These are phyloP conservation scores for Licmophora abbreviata DNA, from an alignment of 108 stramenopile species.

Conservation along the genomic window DNA sequence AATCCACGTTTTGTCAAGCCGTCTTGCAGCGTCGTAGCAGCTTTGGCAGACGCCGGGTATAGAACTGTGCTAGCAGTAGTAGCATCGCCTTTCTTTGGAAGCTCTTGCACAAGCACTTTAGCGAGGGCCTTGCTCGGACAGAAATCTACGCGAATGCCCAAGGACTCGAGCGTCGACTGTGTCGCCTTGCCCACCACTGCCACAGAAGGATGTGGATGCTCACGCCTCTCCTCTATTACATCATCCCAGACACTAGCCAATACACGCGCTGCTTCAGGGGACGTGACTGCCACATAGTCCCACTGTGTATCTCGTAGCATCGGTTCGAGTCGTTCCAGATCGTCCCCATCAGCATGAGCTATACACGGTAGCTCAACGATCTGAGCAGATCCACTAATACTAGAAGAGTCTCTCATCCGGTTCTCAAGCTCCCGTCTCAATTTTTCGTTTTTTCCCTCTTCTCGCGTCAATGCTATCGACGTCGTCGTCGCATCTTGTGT, in stretches of 20 bases:
- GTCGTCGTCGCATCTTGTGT: no score
- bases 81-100: constrained; percentile 23
- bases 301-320: constrained; percentile 27
- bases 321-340: constrained; percentile 29
- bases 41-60: constrained; percentile 79
- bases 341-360: constrained; percentile 73
- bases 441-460: constrained; percentile 78
- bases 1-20: constrained; percentile 50
- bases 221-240: constrained; percentile 8
- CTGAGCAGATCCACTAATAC: constrained; percentile 11
- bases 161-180: constrained; percentile 28
- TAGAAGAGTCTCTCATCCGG: constrained; percentile 10
- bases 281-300: constrained; percentile 78
- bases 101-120: constrained; percentile 48
- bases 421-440: constrained; percentile 27
- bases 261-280: constrained; percentile 78
- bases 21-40: constrained; percentile 51
- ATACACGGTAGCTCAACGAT: constrained; percentile 74
- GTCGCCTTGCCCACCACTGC: constrained; percentile 82
- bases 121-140: constrained; percentile 75
- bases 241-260: constrained; percentile 55
- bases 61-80: constrained; percentile 30
- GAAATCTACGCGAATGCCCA: constrained; percentile 56
- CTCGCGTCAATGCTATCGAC: constrained; percentile 80
- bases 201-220: constrained; percentile 17